phyloP scores from a whole-genome alignment of 2,329 filamentous ascomycete species.

The Phaeosphaeria sp. region DNA sequence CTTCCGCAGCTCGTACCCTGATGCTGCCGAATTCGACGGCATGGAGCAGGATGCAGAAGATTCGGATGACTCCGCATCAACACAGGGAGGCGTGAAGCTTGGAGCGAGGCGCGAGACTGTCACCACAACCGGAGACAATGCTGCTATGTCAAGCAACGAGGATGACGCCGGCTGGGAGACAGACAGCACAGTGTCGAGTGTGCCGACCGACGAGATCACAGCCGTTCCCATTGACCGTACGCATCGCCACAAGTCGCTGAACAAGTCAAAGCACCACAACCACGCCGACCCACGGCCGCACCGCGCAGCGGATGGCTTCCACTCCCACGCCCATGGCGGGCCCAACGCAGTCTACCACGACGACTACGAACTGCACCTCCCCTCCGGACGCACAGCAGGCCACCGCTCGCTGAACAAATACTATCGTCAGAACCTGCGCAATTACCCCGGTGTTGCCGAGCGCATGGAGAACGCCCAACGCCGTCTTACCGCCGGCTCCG shows the following conservation, averaged over 20 bases:
- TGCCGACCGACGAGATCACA: conserved; percentile 83
- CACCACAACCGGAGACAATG: conserved; percentile 45
- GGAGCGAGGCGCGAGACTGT: conserved; percentile 64
- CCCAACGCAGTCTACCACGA: conserved; percentile 83
- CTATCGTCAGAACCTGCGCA: conserved; percentile 90
- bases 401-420: conserved; percentile 88
- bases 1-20: conserved; percentile 93
- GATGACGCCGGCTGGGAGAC: conserved; percentile 93
- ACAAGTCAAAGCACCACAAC: conserved; percentile 77
- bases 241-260: conserved; percentile 74
- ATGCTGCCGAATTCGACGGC: conserved; percentile 69
- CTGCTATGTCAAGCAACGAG: conserved; percentile 56
- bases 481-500: conserved; percentile 62
- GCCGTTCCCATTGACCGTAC: conserved; percentile 77
- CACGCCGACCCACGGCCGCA: conserved; percentile 74
- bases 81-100: conserved; percentile 66
- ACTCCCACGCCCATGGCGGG: conserved; percentile 78
- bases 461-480: conserved; percentile 72
- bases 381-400: conserved; percentile 85
- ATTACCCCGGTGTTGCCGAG: conserved; percentile 80
- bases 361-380: conserved; percentile 92
- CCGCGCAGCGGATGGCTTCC: conserved; percentile 76
- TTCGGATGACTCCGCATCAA: conserved; percentile 56
- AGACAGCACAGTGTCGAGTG: conserved; percentile 83
- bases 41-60: conserved; percentile 45